Base-by-base conservation (phyloP, 257 asterid species). In the Marsdenia floribunda region DNA sequence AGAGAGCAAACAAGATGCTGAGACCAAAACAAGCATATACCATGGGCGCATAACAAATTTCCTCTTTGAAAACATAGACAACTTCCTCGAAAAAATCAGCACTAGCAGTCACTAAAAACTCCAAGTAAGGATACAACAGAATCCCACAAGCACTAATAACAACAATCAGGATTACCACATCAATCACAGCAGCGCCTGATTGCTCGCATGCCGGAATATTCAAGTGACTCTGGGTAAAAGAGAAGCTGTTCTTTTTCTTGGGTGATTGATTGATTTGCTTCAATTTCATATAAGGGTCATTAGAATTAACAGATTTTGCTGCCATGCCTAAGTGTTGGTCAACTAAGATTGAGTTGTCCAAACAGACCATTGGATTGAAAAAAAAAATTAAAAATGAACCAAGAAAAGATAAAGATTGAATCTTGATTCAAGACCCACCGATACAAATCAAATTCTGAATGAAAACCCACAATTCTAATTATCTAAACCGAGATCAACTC, bases 1-100 rank as follows among this genome's bases (percentile, higher is more conserved):
- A 73, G 1, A 77, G 81, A 3, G 96, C 89, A 66, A 86, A 88
- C 24, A 86, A 74, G 71, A 90, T 84, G 77, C 97, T 83, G 0
- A 95, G 86, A 9, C 97, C 98, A 74, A 95, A 85, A 75, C 98
- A 95, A 16, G 87, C 88, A 33, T 92, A 95, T 35, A 95, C 88
- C 88, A 83, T 75, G 0, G 99, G 99, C 19, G 97, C 90, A 14
- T 77, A 88, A 29, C 71, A 29, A 55, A 94, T 83, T 73, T 92
- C 97, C 55, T 95, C 99, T 47, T 75, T 74, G 83, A 92, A 72
- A 35, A 86, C 87, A 19, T 80, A 88, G 0, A 76, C 80, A 21
- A 89, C 82, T 80, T 87, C 92, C 66, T 76, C 85, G 6, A 86
- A 29, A 12, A 90, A 73, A 38, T 92, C 96, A 14, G 80, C 16